These are phyloP conservation scores for Saccharata proteae DNA, from an alignment of 2,329 filamentous ascomycete genomes.

Conservation along the genomic window DNA sequence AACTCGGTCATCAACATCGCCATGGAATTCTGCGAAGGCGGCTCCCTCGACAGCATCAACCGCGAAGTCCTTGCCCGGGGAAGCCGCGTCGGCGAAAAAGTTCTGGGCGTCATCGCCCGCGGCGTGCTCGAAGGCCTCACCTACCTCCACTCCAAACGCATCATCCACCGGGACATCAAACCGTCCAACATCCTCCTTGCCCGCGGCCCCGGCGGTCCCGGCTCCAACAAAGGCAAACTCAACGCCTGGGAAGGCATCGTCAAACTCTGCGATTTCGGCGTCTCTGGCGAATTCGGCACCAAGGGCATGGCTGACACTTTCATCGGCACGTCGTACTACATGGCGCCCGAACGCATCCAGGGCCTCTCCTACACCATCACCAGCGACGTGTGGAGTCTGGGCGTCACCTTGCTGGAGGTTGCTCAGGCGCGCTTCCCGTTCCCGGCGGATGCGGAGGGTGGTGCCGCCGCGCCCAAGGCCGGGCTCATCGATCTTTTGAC, in stretches of 20 bases:
- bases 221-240: constrained; percentile 1
- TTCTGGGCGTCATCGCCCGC: constrained; percentile 91
- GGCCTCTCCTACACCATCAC: constrained; percentile 98
- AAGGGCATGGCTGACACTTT: constrained; percentile 98
- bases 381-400: constrained; percentile 95
- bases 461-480: constrained; percentile 85
- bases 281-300: constrained; percentile 94
- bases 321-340: constrained; percentile 97
- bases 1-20: constrained; percentile 95
- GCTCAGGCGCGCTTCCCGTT: constrained; percentile 97
- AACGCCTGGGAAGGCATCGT: constrained; percentile 58
- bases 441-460: constrained; percentile 59
- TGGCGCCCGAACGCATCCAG: constrained; percentile 96
- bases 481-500: constrained; percentile 91
- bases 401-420: constrained; percentile 96
- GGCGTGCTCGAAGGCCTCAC: constrained; percentile 88
- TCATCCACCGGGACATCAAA: constrained; percentile 98
- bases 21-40: constrained; percentile 98
- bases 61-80: constrained; percentile 93
- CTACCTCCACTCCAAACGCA: constrained; percentile 89
- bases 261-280: constrained; percentile 96
- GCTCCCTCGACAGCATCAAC: constrained; percentile 92
- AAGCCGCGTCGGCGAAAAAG: constrained; percentile 90
- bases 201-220: constrained; percentile 31
- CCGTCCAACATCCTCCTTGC: constrained; percentile 93